Conservation (phyloP, 768 basidiomycete genomes). For the Kwoniella pini region DNA sequence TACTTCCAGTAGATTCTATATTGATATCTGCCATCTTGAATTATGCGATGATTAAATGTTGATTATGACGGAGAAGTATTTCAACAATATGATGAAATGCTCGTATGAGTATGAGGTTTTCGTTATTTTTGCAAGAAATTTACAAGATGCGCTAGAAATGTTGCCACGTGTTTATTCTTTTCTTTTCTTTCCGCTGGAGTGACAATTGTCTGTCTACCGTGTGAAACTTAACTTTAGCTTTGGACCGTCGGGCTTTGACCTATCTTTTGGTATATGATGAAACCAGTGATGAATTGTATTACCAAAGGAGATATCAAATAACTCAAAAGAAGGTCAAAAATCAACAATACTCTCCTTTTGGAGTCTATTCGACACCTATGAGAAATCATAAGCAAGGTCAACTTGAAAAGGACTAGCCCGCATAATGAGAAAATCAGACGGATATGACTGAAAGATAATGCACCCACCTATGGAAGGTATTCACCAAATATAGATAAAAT, state of each 20-base stretch:
- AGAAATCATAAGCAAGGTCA: no score
- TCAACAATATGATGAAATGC: no score
- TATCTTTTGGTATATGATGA: no score
- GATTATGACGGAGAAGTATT: neutral
- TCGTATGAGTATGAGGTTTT: no score
- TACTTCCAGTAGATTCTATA: conserved; percentile 16
- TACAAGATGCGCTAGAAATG: neutral
- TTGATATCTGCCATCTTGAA: conserved; percentile 8
- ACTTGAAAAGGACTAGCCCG: no score
- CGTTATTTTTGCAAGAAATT: no score
- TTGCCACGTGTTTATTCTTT: neutral
- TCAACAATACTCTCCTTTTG: neutral
- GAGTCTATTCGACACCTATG: no score
- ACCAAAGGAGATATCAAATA: no score
- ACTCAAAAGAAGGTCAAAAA: no score
- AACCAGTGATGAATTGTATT: no score
- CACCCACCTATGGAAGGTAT: no score
- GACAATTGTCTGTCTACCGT: neutral
- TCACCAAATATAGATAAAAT: neutral
- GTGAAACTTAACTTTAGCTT: neutral
- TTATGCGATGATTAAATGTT: neutral
- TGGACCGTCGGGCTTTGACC: neutral
- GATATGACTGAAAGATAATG: neutral
- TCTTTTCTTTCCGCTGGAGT: neutral
- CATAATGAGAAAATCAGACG: no score